Conservation (phyloP, 148 eudicot species). For the Nyssa sinensis region DNA sequence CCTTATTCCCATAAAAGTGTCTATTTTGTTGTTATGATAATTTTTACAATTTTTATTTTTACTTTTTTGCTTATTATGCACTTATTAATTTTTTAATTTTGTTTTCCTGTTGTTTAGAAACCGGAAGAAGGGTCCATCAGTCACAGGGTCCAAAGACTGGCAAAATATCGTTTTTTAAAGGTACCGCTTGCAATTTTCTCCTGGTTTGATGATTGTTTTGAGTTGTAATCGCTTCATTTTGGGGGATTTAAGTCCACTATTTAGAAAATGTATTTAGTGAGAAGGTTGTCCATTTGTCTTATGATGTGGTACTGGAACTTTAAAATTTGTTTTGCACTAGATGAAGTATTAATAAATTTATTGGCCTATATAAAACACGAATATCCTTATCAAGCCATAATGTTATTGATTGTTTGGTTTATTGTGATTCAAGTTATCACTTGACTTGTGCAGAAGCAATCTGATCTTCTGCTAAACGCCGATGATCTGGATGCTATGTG, state of each 20-base stretch:
- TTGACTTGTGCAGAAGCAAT: conserved; percentile 74
- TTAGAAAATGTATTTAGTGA: background rate
- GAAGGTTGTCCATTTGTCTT: background rate
- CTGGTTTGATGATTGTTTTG: conserved; percentile 3
- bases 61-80: background rate
- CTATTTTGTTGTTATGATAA: background rate
- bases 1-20: background rate
- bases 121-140: conserved; percentile 99
- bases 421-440: background rate
- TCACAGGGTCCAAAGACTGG: conserved; percentile 89
- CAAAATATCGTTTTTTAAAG: conserved; percentile 95
- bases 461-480: conserved; percentile 95
- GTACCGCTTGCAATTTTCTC: conserved; percentile 28
- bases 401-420: background rate
- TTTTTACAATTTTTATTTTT: background rate
- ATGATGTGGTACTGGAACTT: background rate
- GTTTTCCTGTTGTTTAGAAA: conserved; percentile 44
- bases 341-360: background rate
- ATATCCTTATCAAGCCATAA: background rate
- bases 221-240: background rate
- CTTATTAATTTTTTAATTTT: background rate
- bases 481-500: conserved; percentile 99
- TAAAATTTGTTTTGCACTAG: background rate
- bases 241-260: background rate
- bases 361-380: background rate